Evolutionary conservation across 2,329 filamentous ascomycete genomes (phyloP).

Genomic region (Colletotrichum sp.): DNA sequence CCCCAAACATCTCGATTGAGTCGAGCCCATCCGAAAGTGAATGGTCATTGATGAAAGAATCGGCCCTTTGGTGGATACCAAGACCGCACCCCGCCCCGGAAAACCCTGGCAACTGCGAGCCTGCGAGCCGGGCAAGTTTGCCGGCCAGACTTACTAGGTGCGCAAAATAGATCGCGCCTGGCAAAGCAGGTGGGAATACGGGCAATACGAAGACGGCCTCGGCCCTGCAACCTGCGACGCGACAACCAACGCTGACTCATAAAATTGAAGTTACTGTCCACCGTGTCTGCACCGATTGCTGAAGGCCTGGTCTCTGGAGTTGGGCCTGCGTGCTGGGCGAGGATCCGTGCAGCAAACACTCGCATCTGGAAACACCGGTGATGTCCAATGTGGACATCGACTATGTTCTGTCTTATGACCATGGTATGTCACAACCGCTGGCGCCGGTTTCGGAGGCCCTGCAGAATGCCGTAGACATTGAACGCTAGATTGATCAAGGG

Average conservation of each 20-base stretch:
- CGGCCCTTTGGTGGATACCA: not conserved
- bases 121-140: not conserved
- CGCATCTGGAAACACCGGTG: not conserved
- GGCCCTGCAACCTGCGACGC: rapidly evolving
- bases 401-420: rapidly evolving
- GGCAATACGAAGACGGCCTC: too few species aligned
- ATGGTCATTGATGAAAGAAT: not conserved
- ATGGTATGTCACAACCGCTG: not conserved
- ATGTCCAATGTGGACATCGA: rapidly evolving
- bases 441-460: rapidly evolving
- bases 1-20: not conserved
- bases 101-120: not conserved
- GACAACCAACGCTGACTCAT: not conserved
- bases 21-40: not conserved
- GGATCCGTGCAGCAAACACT: rapidly evolving
- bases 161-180: not conserved
- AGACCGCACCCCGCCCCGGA: not conserved
- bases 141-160: not conserved
- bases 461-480: rapidly evolving
- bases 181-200: too few species aligned
- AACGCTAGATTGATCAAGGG: rapidly evolving
- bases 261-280: not conserved
- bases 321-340: not conserved
- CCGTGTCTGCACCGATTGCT: not conserved
- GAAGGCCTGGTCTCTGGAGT: rapidly evolving